Percentiles rank a stretch among this genome's conserved stretches.
These are phyloP conservation scores for Saccharomycopsis selenospora DNA, from an alignment of 805 yeast species.

Conservation along the genomic window DNA sequence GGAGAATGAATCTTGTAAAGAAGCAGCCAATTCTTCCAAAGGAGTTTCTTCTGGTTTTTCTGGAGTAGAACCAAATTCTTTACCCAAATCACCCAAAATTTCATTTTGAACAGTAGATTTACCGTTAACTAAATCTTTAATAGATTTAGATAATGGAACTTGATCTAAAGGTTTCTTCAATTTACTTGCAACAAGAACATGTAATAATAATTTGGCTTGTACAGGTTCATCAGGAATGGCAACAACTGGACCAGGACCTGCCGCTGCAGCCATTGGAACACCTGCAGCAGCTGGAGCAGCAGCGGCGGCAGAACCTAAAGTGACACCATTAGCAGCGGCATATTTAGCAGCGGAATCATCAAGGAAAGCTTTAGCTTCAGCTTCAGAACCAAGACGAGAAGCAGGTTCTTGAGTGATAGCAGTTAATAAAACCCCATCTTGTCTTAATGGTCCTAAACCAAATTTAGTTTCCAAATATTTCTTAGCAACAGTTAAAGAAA, in stretches of 20 bases:
- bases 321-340: constrained; percentile 53
- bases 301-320: constrained; percentile 51
- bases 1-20: constrained; percentile 81
- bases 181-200: constrained; percentile 90
- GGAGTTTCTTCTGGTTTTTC: constrained; percentile 99
- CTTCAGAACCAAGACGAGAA: constrained; percentile 75
- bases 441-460: constrained; percentile 92
- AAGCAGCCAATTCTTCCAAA: constrained; percentile 88
- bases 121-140: constrained; percentile 96
- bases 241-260: constrained; percentile 74
- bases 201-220: constrained; percentile 73
- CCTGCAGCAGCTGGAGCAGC: constrained; percentile 54
- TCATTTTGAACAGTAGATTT: constrained; percentile 98
- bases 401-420: constrained; percentile 91
- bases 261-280: constrained; percentile 49
- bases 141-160: constrained; percentile 83
- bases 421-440: constrained; percentile 76
- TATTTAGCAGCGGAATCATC: constrained; percentile 79
- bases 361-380: constrained; percentile 84
- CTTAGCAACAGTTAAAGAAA: constrained; percentile 85
- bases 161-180: constrained; percentile 85
- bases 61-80: constrained; percentile 96
- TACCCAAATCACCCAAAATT: constrained; percentile 96
- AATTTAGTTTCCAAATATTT: constrained; percentile 86
- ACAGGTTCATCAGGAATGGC: constrained; percentile 86